Evolutionary conservation across 257 asterid genomes (phyloP).

Genomic region (Thymus quinquecostatus): DNA sequence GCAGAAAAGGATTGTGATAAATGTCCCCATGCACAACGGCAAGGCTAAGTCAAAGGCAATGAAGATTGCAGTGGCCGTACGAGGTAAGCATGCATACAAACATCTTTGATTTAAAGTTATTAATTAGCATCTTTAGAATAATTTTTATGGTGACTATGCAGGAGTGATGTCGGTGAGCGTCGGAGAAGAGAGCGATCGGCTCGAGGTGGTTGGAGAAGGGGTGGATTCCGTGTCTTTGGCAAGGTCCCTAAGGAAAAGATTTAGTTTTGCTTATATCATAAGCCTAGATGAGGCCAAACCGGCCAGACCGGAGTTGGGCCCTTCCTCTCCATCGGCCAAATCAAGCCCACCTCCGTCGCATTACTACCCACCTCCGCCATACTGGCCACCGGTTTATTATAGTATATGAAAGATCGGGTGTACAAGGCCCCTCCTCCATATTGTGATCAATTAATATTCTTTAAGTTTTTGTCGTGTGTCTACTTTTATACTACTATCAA

Average conservation of each 20-base stretch:
- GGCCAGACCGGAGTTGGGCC: neutral
- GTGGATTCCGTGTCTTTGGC: conserved; percentile 38
- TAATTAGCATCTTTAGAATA: too few species aligned
- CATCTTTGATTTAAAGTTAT: too few species aligned
- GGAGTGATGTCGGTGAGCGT: too few species aligned
- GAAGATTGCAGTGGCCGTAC: too few species aligned
- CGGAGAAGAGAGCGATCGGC: too few species aligned
- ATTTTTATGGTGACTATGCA: too few species aligned
- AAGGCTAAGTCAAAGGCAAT: too few species aligned
- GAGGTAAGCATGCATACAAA: too few species aligned
- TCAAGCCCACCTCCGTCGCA: neutral
- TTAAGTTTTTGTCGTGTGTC: neutral
- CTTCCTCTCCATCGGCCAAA: neutral
- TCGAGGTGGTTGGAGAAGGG: too few species aligned
- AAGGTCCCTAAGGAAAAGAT: conserved; percentile 38
- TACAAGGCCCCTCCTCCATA: conserved; percentile 15
- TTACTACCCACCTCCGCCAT: neutral
- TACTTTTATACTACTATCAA: neutral
- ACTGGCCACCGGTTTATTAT: neutral
- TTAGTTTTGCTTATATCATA: conserved; percentile 31
- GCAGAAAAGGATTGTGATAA: too few species aligned
- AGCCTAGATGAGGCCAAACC: conserved; percentile 30
- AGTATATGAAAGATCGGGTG: neutral
- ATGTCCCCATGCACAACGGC: too few species aligned
- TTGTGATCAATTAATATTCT: neutral